phyloP scores from a whole-genome alignment of 1,284 basidiomycete species.

The Rhodofomes roseus region DNA sequence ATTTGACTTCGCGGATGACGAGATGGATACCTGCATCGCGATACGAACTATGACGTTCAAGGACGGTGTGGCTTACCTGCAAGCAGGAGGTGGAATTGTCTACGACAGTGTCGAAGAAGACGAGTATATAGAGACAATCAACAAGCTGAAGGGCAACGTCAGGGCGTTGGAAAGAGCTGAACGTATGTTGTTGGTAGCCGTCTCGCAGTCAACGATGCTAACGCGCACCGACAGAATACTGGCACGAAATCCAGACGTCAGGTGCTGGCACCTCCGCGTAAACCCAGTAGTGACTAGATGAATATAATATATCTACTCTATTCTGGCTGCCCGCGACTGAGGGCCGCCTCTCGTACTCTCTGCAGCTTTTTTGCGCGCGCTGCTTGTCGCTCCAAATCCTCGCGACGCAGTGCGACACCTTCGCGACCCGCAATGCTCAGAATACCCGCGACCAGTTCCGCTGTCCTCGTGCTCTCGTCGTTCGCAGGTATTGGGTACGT shows the following conservation, averaged over 20 bases:
- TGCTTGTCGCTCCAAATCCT: constrained; percentile 19
- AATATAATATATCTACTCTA: constrained; percentile 15
- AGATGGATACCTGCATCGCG: constrained; percentile 98
- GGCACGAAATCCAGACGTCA: constrained; percentile 58
- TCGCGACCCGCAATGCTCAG: constrained; percentile 90
- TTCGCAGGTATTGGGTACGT: constrained; percentile 99
- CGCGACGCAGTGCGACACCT: constrained; percentile 49
- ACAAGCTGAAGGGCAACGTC: constrained; percentile 90
- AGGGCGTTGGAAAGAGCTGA: constrained; percentile 88
- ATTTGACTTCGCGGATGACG: constrained; percentile 93
- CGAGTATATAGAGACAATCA: constrained; percentile 94
- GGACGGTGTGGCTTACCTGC: constrained; percentile 88
- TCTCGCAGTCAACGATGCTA: background rate
- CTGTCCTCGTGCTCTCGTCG: constrained; percentile 89
- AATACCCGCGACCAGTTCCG: constrained; percentile 88
- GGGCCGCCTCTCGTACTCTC: constrained; percentile 7
- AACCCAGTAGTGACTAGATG: constrained; percentile 14
- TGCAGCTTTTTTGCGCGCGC: constrained; percentile 6
- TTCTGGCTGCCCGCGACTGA: constrained; percentile 2
- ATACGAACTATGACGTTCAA: constrained; percentile 99
- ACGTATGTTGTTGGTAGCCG: constrained; percentile 41
- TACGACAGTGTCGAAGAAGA: constrained; percentile 97
- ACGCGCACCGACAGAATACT: constrained; percentile 48
- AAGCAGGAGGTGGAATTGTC: constrained; percentile 97
- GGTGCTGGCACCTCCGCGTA: constrained; percentile 24